Conservation (phyloP, 805 yeast species). For the Starmerella bombi region DNA sequence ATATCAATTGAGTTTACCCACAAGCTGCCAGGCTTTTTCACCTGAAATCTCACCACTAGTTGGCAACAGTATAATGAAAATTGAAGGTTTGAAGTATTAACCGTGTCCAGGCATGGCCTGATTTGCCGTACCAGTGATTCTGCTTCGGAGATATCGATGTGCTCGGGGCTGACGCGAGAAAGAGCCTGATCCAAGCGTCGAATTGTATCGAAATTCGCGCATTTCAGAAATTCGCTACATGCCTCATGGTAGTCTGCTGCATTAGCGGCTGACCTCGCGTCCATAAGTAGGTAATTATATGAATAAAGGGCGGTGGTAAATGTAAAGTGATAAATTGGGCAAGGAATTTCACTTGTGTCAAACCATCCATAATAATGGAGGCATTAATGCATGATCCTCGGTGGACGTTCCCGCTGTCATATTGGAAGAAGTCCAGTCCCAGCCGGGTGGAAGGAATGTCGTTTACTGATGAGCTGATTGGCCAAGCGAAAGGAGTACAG, state of each 20-base stretch:
- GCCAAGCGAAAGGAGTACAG: conserved; percentile 37
- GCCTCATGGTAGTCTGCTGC: conserved; percentile 2
- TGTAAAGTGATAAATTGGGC: too few relatives aligned
- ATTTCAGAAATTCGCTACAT: background rate
- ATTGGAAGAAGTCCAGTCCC: conserved; percentile 20
- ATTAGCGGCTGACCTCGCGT: too few relatives aligned
- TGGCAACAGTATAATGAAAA: background rate
- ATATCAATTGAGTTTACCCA: background rate
- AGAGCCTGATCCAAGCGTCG: conserved; percentile 1
- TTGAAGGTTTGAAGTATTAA: background rate
- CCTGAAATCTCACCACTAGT: conserved; percentile 1
- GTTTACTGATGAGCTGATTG: conserved; percentile 31
- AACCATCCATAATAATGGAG: conserved; percentile 21
- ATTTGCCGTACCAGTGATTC: background rate
- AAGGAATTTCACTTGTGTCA: too few relatives aligned
- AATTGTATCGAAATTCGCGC: background rate
- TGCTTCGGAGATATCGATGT: conserved; percentile 4
- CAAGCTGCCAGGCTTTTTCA: background rate
- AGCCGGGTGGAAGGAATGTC: conserved; percentile 27
- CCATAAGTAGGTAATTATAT: too few relatives aligned
- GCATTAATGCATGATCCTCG: conserved; percentile 17
- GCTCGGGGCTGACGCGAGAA: background rate
- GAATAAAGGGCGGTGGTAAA: too few relatives aligned
- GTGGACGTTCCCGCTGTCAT: conserved; percentile 22
- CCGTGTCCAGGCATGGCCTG: background rate